These are phyloP conservation scores for Erodium moschatum DNA, from an alignment of 441 rosid genomes.

Conservation along the genomic window DNA sequence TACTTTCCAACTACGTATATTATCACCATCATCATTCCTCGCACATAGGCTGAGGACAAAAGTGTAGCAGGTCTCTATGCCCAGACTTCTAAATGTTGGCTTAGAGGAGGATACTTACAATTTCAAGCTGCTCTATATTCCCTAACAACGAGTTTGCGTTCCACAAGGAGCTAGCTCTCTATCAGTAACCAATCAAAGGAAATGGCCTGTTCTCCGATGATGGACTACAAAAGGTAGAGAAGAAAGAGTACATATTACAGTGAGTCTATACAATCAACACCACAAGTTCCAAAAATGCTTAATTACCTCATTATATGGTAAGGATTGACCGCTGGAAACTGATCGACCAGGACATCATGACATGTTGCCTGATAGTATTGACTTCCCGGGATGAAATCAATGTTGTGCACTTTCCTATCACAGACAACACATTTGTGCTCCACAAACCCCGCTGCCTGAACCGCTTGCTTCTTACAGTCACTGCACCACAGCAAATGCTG, in stretches of 20 bases:
- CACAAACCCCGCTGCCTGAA: conserved; percentile 22
- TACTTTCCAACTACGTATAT: no score
- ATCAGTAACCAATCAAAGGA: conserved; percentile 15
- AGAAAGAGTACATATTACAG: no score
- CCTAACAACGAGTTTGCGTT: background rate
- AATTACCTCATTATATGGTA: conserved; percentile 20
- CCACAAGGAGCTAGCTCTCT: background rate
- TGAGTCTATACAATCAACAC: background rate
- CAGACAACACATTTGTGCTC: conserved; percentile 73
- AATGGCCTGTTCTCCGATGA: conserved; percentile 12
- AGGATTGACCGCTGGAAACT: conserved; percentile 19
- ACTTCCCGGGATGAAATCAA: conserved; percentile 27
- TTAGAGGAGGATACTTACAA: conserved; percentile 4
- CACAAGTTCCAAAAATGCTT: background rate
- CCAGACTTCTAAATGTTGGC: background rate
- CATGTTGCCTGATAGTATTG: conserved; percentile 12
- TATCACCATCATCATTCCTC: no score
- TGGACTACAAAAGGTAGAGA: conserved; percentile 14
- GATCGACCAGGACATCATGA: conserved; percentile 12
- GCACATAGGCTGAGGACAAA: no score
- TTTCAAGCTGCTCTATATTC: conserved; percentile 4
- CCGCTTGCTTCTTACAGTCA: conserved; percentile 39
- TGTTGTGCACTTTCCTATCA: conserved; percentile 42
- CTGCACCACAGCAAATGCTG: conserved; percentile 65
- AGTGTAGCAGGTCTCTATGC: no score